Evolutionary conservation across 148 eudicot species (phyloP).

Genomic region (Fagopyrum homotropicum): DNA sequence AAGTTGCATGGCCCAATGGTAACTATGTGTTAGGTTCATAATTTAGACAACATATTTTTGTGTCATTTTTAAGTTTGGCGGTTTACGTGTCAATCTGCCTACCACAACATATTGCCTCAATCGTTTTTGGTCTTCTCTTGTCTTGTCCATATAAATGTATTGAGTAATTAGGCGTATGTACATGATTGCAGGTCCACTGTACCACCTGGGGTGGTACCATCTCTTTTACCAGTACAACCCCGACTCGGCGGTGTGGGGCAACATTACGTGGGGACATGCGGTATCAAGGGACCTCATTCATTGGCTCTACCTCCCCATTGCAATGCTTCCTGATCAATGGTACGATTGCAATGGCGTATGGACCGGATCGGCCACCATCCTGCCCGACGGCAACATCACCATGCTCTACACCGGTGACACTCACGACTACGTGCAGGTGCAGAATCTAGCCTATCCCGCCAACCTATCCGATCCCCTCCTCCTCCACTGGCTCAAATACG

Average conservation of each 20-base stretch:
- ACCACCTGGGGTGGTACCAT: constrained; percentile 81
- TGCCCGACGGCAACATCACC: constrained; percentile 61
- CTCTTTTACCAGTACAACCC: constrained; percentile 93
- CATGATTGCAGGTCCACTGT: constrained; percentile 58
- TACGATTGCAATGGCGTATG: constrained; percentile 79
- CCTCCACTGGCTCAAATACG: constrained; percentile 68
- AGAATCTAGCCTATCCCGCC: constrained; percentile 85
- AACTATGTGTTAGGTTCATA: too few species aligned
- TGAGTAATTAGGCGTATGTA: too few species aligned
- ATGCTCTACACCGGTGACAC: constrained; percentile 88
- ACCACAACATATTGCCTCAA: too few species aligned
- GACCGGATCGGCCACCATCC: constrained; percentile 88
- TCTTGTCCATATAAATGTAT: too few species aligned
- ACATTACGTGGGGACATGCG: constrained; percentile 93
- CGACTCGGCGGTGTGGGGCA: constrained; percentile 82
- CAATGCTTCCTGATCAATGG: constrained; percentile 76
- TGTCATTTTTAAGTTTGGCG: too few species aligned
- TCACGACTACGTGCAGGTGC: constrained; percentile 58
- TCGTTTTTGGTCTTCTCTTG: too few species aligned
- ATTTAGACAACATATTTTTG: too few species aligned
- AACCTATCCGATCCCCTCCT: constrained; percentile 88
- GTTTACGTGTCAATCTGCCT: too few species aligned
- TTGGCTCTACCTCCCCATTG: constrained; percentile 68
- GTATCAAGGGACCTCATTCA: constrained; percentile 74
- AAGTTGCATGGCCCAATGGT: too few species aligned